phyloP scores from a whole-genome alignment of 352 stramenopile species.

The Globisporangium alternatum region DNA sequence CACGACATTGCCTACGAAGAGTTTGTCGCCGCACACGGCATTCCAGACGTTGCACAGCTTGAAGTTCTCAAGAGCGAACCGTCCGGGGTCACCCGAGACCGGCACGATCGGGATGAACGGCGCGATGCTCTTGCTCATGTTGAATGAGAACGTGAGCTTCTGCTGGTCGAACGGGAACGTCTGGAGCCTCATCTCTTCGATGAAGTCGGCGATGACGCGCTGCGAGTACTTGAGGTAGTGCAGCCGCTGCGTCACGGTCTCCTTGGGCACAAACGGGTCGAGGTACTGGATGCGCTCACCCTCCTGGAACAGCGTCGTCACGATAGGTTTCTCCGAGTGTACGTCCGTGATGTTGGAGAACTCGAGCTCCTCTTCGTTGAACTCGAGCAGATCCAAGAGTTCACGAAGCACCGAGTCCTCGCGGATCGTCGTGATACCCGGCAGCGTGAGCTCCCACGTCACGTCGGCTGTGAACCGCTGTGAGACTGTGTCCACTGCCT shows the following conservation, averaged over 20 bases:
- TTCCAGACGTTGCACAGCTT: conserved; percentile 32
- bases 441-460: conserved; percentile 30
- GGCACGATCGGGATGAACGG: conserved; percentile 18
- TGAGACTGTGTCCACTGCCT: conserved; percentile 25
- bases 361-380: conserved; percentile 29
- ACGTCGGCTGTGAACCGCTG: conserved; percentile 30
- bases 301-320: conserved; percentile 8
- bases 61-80: conserved; percentile 31
- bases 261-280: conserved; percentile 13
- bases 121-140: conserved; percentile 19
- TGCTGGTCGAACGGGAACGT: conserved; percentile 42
- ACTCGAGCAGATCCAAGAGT: conserved; percentile 29
- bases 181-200: conserved; percentile 40
- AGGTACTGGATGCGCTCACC: conserved; percentile 14
- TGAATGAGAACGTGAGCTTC: conserved; percentile 34
- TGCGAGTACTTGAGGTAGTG: conserved; percentile 25
- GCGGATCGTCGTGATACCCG: conserved; percentile 26
- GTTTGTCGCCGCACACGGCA: conserved; percentile 30
- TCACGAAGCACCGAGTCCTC: conserved; percentile 30
- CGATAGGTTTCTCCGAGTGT: conserved; percentile 11
- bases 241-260: background rate
- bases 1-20: conserved; percentile 27
- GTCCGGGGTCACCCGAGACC: conserved; percentile 12
- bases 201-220: conserved; percentile 28
- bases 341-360: conserved; percentile 28